Percentiles rank a stretch among this genome's conserved stretches.
These are phyloP conservation scores for Cytidiella melzeri DNA, from an alignment of 768 basidiomycete genomes.

Conservation along the genomic window DNA sequence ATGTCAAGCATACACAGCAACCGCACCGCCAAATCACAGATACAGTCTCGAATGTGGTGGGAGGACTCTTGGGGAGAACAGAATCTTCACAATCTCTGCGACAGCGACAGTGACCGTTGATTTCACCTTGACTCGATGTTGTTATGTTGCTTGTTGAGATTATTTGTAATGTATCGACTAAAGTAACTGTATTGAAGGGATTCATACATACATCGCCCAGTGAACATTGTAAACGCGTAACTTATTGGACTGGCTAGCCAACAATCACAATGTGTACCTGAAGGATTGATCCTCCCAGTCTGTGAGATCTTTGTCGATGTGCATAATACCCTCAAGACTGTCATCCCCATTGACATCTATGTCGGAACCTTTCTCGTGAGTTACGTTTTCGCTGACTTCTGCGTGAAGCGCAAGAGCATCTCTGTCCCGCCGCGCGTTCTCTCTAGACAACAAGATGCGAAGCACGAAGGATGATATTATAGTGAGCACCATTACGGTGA, in stretches of 20 bases:
- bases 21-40: slow-evolving; percentile 71
- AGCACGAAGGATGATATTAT: slow-evolving; percentile 5
- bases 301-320: slow-evolving; percentile 8
- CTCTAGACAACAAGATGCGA: slow-evolving; percentile 2
- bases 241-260: too few relatives aligned
- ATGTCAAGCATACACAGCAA: slow-evolving; percentile 78
- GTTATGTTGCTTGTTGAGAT: neutral
- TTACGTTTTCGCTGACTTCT: neutral
- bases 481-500: slow-evolving; percentile 10
- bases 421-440: slow-evolving; percentile 9
- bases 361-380: too few relatives aligned
- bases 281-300: slow-evolving; percentile 9
- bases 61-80: slow-evolving; percentile 57
- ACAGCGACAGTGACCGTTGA: slow-evolving; percentile 17
- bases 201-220: too few relatives aligned
- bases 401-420: slow-evolving; percentile 2
- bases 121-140: neutral
- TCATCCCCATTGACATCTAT: too few relatives aligned
- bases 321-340: slow-evolving; percentile 10
- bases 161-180: neutral
- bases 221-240: too few relatives aligned
- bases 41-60: slow-evolving; percentile 75
- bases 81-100: slow-evolving; percentile 23
- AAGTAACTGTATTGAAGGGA: neutral
- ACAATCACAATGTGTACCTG: too few relatives aligned